These are phyloP conservation scores for Sugiyamaella castrensis DNA, from an alignment of 1,139 yeast species.

Conservation along the genomic window DNA sequence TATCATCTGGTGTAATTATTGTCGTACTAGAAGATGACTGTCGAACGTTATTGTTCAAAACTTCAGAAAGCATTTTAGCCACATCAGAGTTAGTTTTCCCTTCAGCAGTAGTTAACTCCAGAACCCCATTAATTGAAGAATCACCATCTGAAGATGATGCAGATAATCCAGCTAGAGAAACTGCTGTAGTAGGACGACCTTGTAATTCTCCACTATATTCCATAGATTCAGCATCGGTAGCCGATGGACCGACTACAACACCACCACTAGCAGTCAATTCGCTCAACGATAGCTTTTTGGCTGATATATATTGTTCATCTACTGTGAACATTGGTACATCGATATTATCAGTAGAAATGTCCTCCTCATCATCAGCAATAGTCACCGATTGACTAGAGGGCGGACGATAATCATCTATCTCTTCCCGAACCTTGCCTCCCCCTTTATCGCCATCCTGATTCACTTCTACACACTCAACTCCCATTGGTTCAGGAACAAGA, in stretches of 20 bases:
- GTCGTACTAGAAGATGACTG: neutral
- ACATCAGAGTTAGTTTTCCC: constrained; percentile 18
- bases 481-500: constrained; percentile 3
- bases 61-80: constrained; percentile 29
- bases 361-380: neutral
- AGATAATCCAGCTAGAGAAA: constrained; percentile 19
- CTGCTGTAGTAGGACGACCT: constrained; percentile 28
- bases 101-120: neutral
- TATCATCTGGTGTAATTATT: too few relatives aligned
- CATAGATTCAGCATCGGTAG: neutral
- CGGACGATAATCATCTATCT: neutral
- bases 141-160: constrained; percentile 5
- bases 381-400: neutral
- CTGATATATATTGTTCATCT: constrained; percentile 3
- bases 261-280: constrained; percentile 1
- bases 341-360: neutral
- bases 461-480: neutral
- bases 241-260: neutral
- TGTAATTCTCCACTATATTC: constrained; percentile 19
- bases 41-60: constrained; percentile 17
- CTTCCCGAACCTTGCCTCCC: too few relatives aligned
- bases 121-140: constrained; percentile 4
- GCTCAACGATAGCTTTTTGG: constrained; percentile 6
- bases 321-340: neutral
- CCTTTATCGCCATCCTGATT: too few relatives aligned